A percentile compares a stretch with the other conserved stretches of the same genome.
Conservation (phyloP, 1,284 basidiomycete genomes). For the Phenoliferia sp. region DNA sequence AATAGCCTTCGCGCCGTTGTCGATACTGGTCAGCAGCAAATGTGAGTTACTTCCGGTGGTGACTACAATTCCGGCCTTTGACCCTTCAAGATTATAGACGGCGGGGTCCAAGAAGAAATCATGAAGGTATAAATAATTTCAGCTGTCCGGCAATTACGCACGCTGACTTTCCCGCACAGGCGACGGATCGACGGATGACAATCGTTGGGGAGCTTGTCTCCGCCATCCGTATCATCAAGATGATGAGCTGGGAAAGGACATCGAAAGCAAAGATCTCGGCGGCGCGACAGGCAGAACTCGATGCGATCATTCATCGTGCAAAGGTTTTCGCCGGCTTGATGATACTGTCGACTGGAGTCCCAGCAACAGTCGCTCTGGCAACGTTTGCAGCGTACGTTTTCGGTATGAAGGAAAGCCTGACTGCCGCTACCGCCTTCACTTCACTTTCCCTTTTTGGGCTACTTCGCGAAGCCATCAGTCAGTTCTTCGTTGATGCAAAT, state of each 20-base stretch:
- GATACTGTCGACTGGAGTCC: conserved; percentile 27
- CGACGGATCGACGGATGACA: conserved; percentile 28
- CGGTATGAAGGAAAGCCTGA: conserved; percentile 13
- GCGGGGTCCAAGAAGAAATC: conserved; percentile 27
- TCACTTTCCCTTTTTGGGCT: conserved; percentile 26
- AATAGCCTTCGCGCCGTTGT: conserved; percentile 20
- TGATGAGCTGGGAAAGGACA: conserved; percentile 25
- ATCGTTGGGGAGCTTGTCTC: conserved; percentile 25
- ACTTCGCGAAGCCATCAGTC: conserved; percentile 27
- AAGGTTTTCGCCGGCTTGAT: conserved; percentile 18
- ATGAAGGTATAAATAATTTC: conserved; percentile 14
- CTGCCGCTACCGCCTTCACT: conserved; percentile 28
- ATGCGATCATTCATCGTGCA: conserved; percentile 17
- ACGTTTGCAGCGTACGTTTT: conserved; percentile 29
- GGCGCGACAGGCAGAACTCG: conserved; percentile 14
- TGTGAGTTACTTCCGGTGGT: too few relatives aligned
- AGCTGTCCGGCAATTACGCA: neutral
- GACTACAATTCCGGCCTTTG: too few relatives aligned
- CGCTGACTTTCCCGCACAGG: conserved; percentile 1
- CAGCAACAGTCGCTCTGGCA: conserved; percentile 19
- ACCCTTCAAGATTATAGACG: too few relatives aligned
- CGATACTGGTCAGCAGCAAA: conserved; percentile 14
- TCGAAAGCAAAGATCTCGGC: conserved; percentile 13
- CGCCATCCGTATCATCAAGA: conserved; percentile 27
- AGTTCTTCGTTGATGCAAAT: neutral